These are phyloP conservation scores for Candida succiphila DNA, from an alignment of 805 yeast genomes.

Conservation along the genomic window DNA sequence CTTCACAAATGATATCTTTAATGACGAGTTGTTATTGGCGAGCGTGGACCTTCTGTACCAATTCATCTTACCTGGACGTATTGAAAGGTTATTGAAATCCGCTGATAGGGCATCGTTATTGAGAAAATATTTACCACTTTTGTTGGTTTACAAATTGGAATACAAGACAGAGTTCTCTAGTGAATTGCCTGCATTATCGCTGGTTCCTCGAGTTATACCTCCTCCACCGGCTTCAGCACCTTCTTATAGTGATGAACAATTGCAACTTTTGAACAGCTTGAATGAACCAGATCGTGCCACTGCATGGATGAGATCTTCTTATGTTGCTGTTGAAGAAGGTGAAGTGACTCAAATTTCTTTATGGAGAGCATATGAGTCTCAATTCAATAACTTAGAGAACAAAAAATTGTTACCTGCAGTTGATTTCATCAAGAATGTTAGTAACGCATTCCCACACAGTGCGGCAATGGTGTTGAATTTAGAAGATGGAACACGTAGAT, in stretches of 20 bases:
- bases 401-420: slow-evolving; percentile 81
- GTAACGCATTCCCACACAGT: slow-evolving; percentile 77
- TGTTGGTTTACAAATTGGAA: slow-evolving; percentile 40
- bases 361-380: slow-evolving; percentile 91
- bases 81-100: slow-evolving; percentile 39
- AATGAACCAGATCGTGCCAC: slow-evolving; percentile 89
- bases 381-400: slow-evolving; percentile 53
- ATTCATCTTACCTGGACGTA: slow-evolving; percentile 60
- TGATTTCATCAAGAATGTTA: slow-evolving; percentile 91
- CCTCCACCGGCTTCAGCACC: slow-evolving; percentile 54
- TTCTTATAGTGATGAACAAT: slow-evolving; percentile 30
- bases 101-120: slow-evolving; percentile 40
- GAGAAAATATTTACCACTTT: slow-evolving; percentile 49
- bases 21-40: slow-evolving; percentile 67
- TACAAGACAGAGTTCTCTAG: slow-evolving; percentile 24
- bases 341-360: slow-evolving; percentile 92
- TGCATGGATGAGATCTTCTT: slow-evolving; percentile 88
- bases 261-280: slow-evolving; percentile 49
- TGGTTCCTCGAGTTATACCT: slow-evolving; percentile 51
- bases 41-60: slow-evolving; percentile 78
- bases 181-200: slow-evolving; percentile 25
- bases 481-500: slow-evolving; percentile 59
- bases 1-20: slow-evolving; percentile 19
- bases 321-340: slow-evolving; percentile 65
- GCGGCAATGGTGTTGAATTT: slow-evolving; percentile 85